Evolutionary conservation across 805 yeast genomes (phyloP).

Genomic region (Lachancea sp.): DNA sequence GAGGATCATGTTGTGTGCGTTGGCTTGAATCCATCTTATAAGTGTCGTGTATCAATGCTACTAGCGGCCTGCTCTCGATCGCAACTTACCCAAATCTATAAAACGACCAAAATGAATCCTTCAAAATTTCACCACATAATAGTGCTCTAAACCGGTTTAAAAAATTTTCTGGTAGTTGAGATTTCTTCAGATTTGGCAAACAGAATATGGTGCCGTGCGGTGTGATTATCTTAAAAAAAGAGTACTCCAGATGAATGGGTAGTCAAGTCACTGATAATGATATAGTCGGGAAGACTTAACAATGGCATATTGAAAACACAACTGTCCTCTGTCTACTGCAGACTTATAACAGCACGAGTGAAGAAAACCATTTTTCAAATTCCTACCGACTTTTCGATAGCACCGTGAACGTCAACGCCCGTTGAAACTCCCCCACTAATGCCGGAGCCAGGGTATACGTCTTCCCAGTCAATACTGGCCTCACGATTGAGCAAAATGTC

Average conservation of each 20-base stretch:
- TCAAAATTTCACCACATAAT: slow-evolving; percentile 1
- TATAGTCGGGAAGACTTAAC: too few species aligned
- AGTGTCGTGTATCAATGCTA: background rate
- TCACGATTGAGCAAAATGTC: slow-evolving; percentile 81
- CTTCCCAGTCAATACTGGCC: slow-evolving; percentile 85
- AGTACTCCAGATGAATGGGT: too few species aligned
- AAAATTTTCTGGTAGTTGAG: slow-evolving; percentile 4
- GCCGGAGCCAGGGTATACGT: slow-evolving; percentile 54
- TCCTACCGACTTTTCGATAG: slow-evolving; percentile 61
- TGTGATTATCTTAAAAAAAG: too few species aligned
- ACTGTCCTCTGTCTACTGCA: too few species aligned
- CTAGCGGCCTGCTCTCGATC: background rate
- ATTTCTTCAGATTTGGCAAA: background rate
- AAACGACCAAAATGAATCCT: background rate
- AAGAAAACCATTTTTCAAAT: too few species aligned
- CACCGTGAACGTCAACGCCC: slow-evolving; percentile 57
- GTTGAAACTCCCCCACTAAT: slow-evolving; percentile 35
- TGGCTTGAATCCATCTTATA: slow-evolving; percentile 13
- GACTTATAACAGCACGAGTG: too few species aligned
- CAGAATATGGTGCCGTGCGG: too few species aligned
- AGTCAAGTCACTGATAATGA: too few species aligned
- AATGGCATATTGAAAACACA: too few species aligned
- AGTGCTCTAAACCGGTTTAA: slow-evolving; percentile 1
- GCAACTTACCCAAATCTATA: background rate
- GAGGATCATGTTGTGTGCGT: slow-evolving; percentile 12